These are phyloP conservation scores for Pleurotus djamor DNA, from an alignment of 768 basidiomycete species.

Conservation along the genomic window DNA sequence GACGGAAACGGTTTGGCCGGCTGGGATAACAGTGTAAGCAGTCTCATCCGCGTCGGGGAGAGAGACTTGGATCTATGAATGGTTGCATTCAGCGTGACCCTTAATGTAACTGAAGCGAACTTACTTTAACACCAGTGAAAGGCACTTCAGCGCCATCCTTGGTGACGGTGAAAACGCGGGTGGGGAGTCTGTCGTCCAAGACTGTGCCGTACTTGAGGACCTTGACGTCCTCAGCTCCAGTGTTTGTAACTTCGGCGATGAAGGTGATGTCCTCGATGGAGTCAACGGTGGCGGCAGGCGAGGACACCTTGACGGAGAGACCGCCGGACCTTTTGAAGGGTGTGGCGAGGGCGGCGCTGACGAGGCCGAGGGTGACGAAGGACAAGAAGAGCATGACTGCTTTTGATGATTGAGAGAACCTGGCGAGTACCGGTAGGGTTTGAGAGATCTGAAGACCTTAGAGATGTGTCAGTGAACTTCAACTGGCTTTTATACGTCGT, in stretches of 20 bases:
- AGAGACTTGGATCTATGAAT: conserved; percentile 29
- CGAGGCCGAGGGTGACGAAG: conserved; percentile 24
- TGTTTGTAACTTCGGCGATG: conserved; percentile 39
- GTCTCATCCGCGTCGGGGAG: conserved; percentile 33
- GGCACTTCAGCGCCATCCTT: conserved; percentile 33
- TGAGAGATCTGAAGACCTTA: too few relatives aligned
- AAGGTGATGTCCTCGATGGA: conserved; percentile 38
- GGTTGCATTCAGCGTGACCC: neutral
- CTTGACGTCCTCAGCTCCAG: conserved; percentile 32
- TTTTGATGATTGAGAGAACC: too few relatives aligned
- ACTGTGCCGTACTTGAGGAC: conserved; percentile 41
- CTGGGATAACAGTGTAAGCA: conserved; percentile 34
- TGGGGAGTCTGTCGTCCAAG: conserved; percentile 45
- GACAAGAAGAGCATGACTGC: conserved; percentile 21
- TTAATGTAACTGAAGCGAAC: neutral
- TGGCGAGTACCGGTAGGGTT: too few relatives aligned
- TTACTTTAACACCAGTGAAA: conserved; percentile 44
- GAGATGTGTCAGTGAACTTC: too few relatives aligned
- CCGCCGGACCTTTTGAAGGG: conserved; percentile 28
- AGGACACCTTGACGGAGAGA: conserved; percentile 26
- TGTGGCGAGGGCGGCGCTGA: conserved; percentile 22
- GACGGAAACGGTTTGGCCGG: conserved; percentile 36
- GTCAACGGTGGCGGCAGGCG: conserved; percentile 21
- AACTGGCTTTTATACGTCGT: too few relatives aligned
- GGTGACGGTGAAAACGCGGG: conserved; percentile 30